Evolutionary conservation across 2,329 filamentous ascomycete species (phyloP), one percentile per base, ranked within the genome.

Genomic region (Gnomoniopsis sp.): DNA sequence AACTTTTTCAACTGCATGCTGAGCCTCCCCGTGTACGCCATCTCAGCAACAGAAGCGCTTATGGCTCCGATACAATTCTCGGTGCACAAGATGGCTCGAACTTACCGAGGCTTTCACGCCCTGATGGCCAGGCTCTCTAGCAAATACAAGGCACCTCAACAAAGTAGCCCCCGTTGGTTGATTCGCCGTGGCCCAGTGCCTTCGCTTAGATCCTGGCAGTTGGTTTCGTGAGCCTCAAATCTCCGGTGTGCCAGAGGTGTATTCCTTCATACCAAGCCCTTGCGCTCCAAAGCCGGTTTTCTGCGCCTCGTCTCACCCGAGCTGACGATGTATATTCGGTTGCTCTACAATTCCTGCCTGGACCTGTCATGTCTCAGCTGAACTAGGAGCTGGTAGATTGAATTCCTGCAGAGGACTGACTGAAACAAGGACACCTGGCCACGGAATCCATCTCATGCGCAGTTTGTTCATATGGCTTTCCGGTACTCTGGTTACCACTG

Each of bases 131-230:
- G 38, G 21, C 26, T n/a, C 19, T 51, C n/a, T 19, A 14, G n/a
- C 12, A 17, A 17, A 8, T 10, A 23, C 23, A 41, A 36, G 14
- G 33, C 36, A 44, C 49, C 14, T 50, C 51, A 46, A 44, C 46
- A 53, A 23, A 44, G 49, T 43, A 38, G 41, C 38, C 43, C 43
- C 43, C 10, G 6, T 33, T 36, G 46, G 48, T 49, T 54, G 10
- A 48, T 51, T 49, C 56, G 50, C 11, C 53, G 57, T 57, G 58
- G 48, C 53, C 43, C 26, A 36, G 51, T 53, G 34, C 17, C 58
- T 50, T 49, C 53, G 52, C 53, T 48, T 48, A 55, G 17, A 44
- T 26, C 48, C 48, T 53, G 21, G 55, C 19, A 12, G n/a, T 15
- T 26, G 36, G 17, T 2, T 21, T 19, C 30, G 26, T 50, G 23